These are phyloP conservation scores for Fusarium tanahbumbuense DNA, from an alignment of 2,329 filamentous ascomycete genomes.

Conservation along the genomic window DNA sequence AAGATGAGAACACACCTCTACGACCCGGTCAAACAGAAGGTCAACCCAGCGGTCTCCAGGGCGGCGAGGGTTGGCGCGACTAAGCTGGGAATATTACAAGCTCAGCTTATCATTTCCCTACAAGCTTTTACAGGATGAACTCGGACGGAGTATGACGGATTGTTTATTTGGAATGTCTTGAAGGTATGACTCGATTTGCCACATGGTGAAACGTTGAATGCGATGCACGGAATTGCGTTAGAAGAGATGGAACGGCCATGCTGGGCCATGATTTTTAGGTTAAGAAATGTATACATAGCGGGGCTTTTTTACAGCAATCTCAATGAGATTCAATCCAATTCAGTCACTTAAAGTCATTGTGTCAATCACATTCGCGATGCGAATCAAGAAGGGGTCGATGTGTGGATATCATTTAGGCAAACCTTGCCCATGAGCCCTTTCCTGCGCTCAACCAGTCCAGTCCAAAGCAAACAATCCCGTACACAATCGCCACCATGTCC, in stretches of 20 bases:
- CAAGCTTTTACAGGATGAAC: slow-evolving; percentile 21
- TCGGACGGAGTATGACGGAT: slow-evolving; percentile 37
- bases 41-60: slow-evolving; percentile 55
- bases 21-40: slow-evolving; percentile 47
- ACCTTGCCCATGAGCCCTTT: slow-evolving; percentile 8
- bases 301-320: slow-evolving; percentile 8
- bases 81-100: slow-evolving; percentile 31
- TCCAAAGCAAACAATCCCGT: slow-evolving; percentile 8
- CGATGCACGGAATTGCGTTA: slow-evolving; percentile 8
- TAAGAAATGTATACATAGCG: slow-evolving; percentile 31
- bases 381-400: slow-evolving; percentile 22
- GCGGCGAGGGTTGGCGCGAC: slow-evolving; percentile 62
- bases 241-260: slow-evolving; percentile 20
- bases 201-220: slow-evolving; percentile 3
- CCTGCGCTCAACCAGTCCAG: slow-evolving; percentile 2
- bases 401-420: slow-evolving; percentile 30
- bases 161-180: slow-evolving; percentile 36
- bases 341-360: slow-evolving; percentile 3
- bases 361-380: background rate
- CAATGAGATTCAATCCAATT: slow-evolving; percentile 14
- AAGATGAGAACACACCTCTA: slow-evolving; percentile 53
- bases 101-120: slow-evolving; percentile 3
- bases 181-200: slow-evolving; percentile 3
- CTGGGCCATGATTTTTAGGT: background rate
- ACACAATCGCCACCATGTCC: slow-evolving; percentile 25